phyloP scores from a whole-genome alignment of 495 filamentous ascomycete species.

The Penicillium bovifimosum region DNA sequence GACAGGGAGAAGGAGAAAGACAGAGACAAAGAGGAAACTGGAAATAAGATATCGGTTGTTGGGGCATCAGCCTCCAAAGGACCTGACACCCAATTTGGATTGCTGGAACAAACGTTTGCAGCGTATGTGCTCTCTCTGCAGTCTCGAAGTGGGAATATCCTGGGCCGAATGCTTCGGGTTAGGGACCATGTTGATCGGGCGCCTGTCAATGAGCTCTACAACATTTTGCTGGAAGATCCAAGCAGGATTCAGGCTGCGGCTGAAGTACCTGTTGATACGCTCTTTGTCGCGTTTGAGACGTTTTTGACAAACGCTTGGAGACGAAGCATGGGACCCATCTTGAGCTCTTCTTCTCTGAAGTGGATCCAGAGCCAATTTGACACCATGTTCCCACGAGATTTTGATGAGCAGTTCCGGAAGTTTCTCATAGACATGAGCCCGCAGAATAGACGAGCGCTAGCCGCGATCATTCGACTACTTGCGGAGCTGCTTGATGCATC shows the following conservation, averaged over 20 bases:
- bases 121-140: constrained; percentile 77
- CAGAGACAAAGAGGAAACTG: constrained; percentile 21
- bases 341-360: constrained; percentile 58
- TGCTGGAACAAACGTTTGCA: constrained; percentile 80
- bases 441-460: constrained; percentile 86
- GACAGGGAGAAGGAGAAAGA: constrained; percentile 20
- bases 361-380: constrained; percentile 70
- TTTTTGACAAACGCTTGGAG: constrained; percentile 87
- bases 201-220: constrained; percentile 86
- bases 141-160: constrained; percentile 77
- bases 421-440: constrained; percentile 76
- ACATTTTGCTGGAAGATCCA: constrained; percentile 74
- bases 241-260: constrained; percentile 65
- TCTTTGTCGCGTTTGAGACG: constrained; percentile 91
- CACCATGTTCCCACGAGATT: constrained; percentile 66
- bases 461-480: constrained; percentile 75
- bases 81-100: constrained; percentile 50
- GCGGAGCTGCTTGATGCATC: constrained; percentile 90
- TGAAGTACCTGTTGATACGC: constrained; percentile 76
- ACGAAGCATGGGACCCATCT: constrained; percentile 78
- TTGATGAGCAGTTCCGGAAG: constrained; percentile 77
- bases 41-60: constrained; percentile 34
- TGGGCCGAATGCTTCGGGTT: constrained; percentile 66
- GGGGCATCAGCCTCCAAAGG: constrained; percentile 16
- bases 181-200: constrained; percentile 70